A percentile compares a stretch with the other conserved stretches of the same genome.
phyloP scores from a whole-genome alignment of 306 rosid species.

The Begonia loranthoides region DNA sequence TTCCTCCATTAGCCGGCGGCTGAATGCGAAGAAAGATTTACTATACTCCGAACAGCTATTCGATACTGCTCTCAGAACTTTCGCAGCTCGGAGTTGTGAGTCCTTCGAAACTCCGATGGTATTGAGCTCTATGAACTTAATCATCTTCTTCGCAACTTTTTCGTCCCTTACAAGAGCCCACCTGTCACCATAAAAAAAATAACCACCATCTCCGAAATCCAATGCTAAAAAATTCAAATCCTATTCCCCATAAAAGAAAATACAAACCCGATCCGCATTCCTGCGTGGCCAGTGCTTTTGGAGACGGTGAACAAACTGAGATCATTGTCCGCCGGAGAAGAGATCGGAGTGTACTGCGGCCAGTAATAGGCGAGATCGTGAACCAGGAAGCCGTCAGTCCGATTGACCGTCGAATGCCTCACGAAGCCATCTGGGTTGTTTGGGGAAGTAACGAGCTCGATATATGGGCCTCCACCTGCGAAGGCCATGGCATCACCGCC shows the following conservation, averaged over 20 bases:
- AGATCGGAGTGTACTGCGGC: slow-evolving; percentile 88
- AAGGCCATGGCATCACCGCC: slow-evolving; percentile 56
- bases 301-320: slow-evolving; percentile 68
- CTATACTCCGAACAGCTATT: slow-evolving; percentile 19
- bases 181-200: slow-evolving; percentile 17
- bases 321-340: slow-evolving; percentile 46
- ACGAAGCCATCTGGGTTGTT: slow-evolving; percentile 82
- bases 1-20: slow-evolving; percentile 31
- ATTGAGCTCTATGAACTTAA: slow-evolving; percentile 52
- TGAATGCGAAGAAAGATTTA: slow-evolving; percentile 42
- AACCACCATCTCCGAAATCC: not conserved
- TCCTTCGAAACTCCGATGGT: slow-evolving; percentile 90
- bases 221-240: not conserved
- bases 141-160: slow-evolving; percentile 62
- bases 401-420: slow-evolving; percentile 43
- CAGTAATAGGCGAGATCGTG: slow-evolving; percentile 90
- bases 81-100: slow-evolving; percentile 83
- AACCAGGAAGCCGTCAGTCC: slow-evolving; percentile 38
- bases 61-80: slow-evolving; percentile 38
- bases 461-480: slow-evolving; percentile 42
- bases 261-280: slow-evolving; percentile 75
- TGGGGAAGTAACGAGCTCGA: slow-evolving; percentile 82
- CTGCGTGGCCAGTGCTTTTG: slow-evolving; percentile 83
- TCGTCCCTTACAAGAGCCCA: slow-evolving; percentile 82
- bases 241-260: not conserved